Conservation (phyloP, 2,329 filamentous ascomycete species). For the Clarireedia hainanense region DNA sequence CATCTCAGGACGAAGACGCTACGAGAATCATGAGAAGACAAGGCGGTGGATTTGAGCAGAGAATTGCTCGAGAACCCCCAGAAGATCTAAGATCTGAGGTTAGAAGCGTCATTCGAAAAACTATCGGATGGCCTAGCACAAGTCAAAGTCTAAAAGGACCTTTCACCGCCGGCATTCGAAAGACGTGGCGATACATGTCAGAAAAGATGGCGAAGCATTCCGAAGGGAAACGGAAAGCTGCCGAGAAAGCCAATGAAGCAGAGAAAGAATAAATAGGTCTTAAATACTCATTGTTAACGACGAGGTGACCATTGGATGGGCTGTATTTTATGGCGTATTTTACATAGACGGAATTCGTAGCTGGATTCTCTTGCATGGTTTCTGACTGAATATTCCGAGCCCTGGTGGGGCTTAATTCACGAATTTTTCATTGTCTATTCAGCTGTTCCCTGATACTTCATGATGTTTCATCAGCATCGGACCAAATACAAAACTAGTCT, state of each 20-base stretch:
- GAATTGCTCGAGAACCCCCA: slow-evolving; percentile 65
- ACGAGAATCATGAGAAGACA: slow-evolving; percentile 63
- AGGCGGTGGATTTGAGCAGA: slow-evolving; percentile 77
- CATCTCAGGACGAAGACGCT: slow-evolving; percentile 62
- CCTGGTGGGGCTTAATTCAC: background rate
- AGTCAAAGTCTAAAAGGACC: slow-evolving; percentile 79
- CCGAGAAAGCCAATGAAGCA: slow-evolving; percentile 9
- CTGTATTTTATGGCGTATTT: slow-evolving; percentile 3
- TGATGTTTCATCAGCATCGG: too few species aligned
- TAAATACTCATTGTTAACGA: background rate
- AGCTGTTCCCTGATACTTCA: too few species aligned
- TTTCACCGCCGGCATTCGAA: slow-evolving; percentile 65
- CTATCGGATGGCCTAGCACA: slow-evolving; percentile 86
- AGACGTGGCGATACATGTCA: slow-evolving; percentile 65
- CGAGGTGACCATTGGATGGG: background rate
- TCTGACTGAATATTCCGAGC: background rate
- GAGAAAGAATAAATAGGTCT: background rate
- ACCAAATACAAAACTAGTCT: too few species aligned
- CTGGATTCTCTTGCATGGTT: slow-evolving; percentile 1
- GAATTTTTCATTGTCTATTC: too few species aligned
- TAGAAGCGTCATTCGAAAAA: slow-evolving; percentile 71
- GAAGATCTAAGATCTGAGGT: slow-evolving; percentile 64
- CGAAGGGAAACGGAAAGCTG: slow-evolving; percentile 26
- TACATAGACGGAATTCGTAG: background rate
- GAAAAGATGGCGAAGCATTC: slow-evolving; percentile 70